A percentile compares a stretch with the other conserved stretches of the same genome.
Evolutionary conservation across 306 rosid genomes (phyloP).

Genomic region (Sechiopsis laciniata): DNA sequence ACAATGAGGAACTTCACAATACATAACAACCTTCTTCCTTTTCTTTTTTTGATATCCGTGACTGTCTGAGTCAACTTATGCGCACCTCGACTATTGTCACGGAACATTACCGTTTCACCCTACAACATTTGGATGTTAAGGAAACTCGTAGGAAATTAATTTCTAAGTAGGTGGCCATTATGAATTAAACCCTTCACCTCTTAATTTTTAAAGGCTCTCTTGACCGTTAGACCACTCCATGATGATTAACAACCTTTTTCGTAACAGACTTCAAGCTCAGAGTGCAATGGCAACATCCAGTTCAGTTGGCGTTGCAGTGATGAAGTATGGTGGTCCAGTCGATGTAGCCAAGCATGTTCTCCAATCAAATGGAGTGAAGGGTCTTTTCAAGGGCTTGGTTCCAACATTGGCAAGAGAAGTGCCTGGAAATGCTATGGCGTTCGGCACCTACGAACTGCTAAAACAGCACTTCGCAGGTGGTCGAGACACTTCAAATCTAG

Average conservation of each 20-base stretch:
- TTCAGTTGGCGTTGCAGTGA: constrained; percentile 47
- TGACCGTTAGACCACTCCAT: no score
- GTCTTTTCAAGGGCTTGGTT: constrained; percentile 80
- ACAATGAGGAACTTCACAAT: not conserved
- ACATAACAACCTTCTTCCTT: not conserved
- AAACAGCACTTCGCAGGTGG: constrained; percentile 83
- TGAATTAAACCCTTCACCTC: no score
- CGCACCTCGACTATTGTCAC: no score
- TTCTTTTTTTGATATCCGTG: no score
- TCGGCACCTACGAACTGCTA: constrained; percentile 71
- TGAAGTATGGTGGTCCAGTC: constrained; percentile 85
- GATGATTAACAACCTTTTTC: not conserved
- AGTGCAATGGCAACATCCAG: constrained; percentile 56
- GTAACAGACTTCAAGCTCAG: constrained; percentile 91
- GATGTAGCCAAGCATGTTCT: constrained; percentile 84
- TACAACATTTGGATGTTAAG: no score
- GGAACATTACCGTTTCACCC: no score
- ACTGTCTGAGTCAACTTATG: no score
- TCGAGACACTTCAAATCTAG: constrained; percentile 60
- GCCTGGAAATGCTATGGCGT: constrained; percentile 86
- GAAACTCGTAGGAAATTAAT: no score
- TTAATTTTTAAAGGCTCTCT: no score
- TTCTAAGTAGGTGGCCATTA: no score
- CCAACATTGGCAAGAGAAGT: constrained; percentile 92
- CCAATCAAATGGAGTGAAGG: constrained; percentile 66